Conservation (phyloP, 148 eudicot genomes). For the Chenopodium berlandieri region DNA sequence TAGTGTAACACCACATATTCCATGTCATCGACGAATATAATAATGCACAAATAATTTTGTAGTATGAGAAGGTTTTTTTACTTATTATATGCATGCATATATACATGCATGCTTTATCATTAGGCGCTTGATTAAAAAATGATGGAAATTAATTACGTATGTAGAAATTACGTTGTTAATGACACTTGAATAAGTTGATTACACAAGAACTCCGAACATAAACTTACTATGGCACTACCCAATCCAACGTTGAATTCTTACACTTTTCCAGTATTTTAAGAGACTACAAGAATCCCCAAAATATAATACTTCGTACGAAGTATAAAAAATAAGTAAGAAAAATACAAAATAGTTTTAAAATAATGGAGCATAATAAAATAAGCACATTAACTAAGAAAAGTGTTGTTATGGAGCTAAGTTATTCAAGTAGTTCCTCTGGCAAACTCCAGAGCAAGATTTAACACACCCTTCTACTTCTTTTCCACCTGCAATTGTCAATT, state of each 20-base stretch:
- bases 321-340: no score
- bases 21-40: no score
- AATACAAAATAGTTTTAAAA: not conserved
- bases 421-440: slow-evolving; percentile 31
- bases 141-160: no score
- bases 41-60: no score
- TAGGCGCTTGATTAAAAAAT: no score
- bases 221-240: not conserved
- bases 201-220: not conserved
- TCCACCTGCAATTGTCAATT: slow-evolving; percentile 34
- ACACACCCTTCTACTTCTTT: slow-evolving; percentile 43
- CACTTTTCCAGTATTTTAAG: not conserved
- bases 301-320: no score
- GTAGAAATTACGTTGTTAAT: no score
- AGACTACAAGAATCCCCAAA: no score
- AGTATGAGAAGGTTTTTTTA: no score
- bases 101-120: no score
- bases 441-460: slow-evolving; percentile 38
- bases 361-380: not conserved
- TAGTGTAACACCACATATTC: no score
- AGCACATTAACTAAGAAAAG: not conserved
- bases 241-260: not conserved
- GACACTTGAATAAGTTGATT: not conserved
- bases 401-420: slow-evolving; percentile 29
- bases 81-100: no score